Base-by-base conservation (phyloP, 768 basidiomycete genomes). In the Dacryopinax primogenitus region DNA sequence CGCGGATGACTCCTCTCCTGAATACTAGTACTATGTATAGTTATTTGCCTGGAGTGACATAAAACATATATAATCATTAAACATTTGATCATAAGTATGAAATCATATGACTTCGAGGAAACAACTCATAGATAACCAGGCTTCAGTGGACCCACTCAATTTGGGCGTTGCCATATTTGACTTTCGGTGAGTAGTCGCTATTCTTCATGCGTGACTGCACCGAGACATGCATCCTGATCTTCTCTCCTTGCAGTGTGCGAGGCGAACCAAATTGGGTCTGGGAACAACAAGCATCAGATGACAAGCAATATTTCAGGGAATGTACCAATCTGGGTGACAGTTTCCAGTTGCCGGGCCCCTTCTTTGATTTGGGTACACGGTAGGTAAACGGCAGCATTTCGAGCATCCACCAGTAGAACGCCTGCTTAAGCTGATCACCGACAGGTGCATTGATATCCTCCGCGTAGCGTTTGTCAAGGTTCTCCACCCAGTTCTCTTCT, bases 331-430 rank as follows among this genome's bases (percentile, higher is more conserved):
- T 6, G 7, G 41, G 41, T 3, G 51, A 58, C 3, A 58, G 51
- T 30, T 30, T 58, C 51, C 51, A 58, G 26, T 58, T 26, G 51
- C 32, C 51, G 26, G 51, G 51, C 7, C 51, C 51, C 18, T 6
- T 4, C 51, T 13, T 58, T 15, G 9, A 28, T 3, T 15, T 21
- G 26, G 51, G 51, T 2, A 58, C 30, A 15, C 51, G 51, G 26
- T 58, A 58, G 3, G 51, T 58, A 30, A 58, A 70, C n/a, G 86
- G 87, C 0, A 88, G 32, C 30, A 88, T 74, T 74, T 91, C 88
- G 36, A 89, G 74, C n/a, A 87, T 33, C 87, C 86, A 86, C 88
- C 88, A 91, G 1, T 76, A 2, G 18, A 72, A 74, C 18, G 73
- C 72, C 7, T 61, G 58, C 71, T 75, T 72, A 45, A 90, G 74